Conservation (phyloP, 345 rosid genomes). For the Schrenkiella parvula region DNA sequence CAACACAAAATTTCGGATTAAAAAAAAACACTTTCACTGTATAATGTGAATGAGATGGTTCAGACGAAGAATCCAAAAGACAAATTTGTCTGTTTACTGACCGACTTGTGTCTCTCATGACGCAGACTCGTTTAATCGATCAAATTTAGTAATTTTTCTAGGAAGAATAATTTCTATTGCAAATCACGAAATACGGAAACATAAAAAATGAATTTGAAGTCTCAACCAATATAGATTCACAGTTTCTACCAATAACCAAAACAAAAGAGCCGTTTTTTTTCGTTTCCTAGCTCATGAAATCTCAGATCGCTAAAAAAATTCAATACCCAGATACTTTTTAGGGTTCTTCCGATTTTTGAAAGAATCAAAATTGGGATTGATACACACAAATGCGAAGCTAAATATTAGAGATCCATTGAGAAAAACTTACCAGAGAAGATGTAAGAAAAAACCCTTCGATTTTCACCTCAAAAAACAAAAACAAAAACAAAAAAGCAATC, state of each 20-base stretch:
- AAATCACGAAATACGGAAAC: background rate
- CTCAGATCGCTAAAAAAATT: conserved; percentile 1
- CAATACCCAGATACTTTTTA: conserved; percentile 14
- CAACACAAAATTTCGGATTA: background rate
- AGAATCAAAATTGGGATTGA: conserved; percentile 3
- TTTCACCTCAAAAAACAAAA: background rate
- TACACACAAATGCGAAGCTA: background rate
- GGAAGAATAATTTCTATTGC: background rate
- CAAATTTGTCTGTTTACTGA: conserved; percentile 24
- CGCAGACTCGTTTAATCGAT: conserved; percentile 21
- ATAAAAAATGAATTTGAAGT: background rate
- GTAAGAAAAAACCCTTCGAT: background rate
- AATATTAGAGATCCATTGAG: conserved; percentile 20
- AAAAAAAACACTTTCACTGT: background rate
- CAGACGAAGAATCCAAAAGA: conserved; percentile 27
- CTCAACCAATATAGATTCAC: background rate
- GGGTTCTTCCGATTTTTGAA: conserved; percentile 13
- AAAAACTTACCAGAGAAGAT: conserved; percentile 7
- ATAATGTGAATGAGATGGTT: conserved; percentile 9
- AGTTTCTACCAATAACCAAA: background rate
- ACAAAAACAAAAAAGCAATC: background rate
- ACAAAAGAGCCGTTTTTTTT: background rate
- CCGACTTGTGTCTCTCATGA: conserved; percentile 38
- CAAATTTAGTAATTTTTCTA: conserved; percentile 23
- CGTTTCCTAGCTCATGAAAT: background rate